Conservation (phyloP, 2,329 filamentous ascomycete species). For the Venturia oleaginea region DNA sequence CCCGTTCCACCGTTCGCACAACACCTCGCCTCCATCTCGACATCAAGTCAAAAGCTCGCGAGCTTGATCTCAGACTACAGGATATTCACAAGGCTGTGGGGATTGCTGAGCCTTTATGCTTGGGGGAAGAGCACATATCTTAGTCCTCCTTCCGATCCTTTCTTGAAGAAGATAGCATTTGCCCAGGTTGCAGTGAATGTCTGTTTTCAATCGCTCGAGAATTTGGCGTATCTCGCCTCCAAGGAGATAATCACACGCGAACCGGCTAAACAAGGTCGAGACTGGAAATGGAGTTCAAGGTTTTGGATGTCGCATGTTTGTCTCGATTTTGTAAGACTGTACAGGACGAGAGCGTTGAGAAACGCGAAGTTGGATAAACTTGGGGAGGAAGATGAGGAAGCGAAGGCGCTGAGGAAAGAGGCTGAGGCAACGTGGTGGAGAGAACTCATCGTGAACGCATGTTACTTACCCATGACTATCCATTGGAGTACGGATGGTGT, state of each 20-base stretch:
- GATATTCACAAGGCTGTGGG: constrained; percentile 69
- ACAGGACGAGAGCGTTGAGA: constrained; percentile 33
- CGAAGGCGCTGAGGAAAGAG: constrained; percentile 21
- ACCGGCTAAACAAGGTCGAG: constrained; percentile 42
- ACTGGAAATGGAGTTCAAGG: constrained; percentile 64
- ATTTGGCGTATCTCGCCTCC: constrained; percentile 64
- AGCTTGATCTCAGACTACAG: constrained; percentile 60
- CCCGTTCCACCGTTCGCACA: constrained; percentile 28
- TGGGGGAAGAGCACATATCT: constrained; percentile 41
- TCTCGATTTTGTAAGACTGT: constrained; percentile 62
- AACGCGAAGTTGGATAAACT: constrained; percentile 20
- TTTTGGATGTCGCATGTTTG: constrained; percentile 74
- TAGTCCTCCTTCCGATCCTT: constrained; percentile 30
- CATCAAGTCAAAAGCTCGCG: constrained; percentile 30
- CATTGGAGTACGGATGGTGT: constrained; percentile 72
- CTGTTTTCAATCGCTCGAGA: constrained; percentile 72
- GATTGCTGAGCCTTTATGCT: constrained; percentile 62
- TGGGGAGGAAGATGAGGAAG: constrained; percentile 37
- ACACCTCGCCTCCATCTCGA: constrained; percentile 9
- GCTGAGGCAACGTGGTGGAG: constrained; percentile 48
- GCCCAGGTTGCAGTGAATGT: constrained; percentile 60
- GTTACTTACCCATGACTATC: constrained; percentile 73
- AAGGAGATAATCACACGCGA: constrained; percentile 54
- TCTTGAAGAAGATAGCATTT: constrained; percentile 49
- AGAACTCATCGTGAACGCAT: constrained; percentile 58